phyloP scores from a whole-genome alignment of 208 protist species.

The Herpetomonas tarakana region DNA sequence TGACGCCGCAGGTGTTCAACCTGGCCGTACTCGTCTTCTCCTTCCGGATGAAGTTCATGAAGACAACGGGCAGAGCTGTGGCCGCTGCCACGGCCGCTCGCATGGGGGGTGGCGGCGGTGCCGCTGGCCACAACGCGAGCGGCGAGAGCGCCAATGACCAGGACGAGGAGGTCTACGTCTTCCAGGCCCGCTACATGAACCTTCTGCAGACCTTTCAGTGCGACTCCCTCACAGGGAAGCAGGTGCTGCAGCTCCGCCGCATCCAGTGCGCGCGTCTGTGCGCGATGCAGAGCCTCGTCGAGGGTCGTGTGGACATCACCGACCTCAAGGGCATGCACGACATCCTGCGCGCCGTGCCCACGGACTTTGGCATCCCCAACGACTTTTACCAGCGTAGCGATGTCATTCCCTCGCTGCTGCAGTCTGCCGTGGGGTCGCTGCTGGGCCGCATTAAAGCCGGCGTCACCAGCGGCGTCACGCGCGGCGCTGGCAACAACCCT shows the following conservation, averaged over 20 bases:
- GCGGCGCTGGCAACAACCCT: too few relatives aligned
- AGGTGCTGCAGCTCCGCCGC: constrained; percentile 69
- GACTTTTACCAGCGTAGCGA: constrained; percentile 26
- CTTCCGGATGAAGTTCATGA: constrained; percentile 34
- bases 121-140: not conserved
- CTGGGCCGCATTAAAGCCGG: constrained; percentile 33
- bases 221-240: constrained; percentile 51
- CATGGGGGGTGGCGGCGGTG: too few relatives aligned
- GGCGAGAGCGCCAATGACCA: not conserved
- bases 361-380: constrained; percentile 70
- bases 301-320: constrained; percentile 25
- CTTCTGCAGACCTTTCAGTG: constrained; percentile 39
- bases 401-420: constrained; percentile 45
- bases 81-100: not conserved
- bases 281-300: constrained; percentile 54
- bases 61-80: not conserved
- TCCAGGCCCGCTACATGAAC: constrained; percentile 43
- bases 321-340: constrained; percentile 37
- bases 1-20: constrained; percentile 53
- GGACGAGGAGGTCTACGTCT: constrained; percentile 20
- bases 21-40: constrained; percentile 64
- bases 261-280: constrained; percentile 62
- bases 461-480: not conserved
- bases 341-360: constrained; percentile 22
- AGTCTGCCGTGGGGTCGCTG: constrained; percentile 36